Evolutionary conservation across 2,329 filamentous ascomycete genomes (phyloP).

Genomic region (Sarocladium oryzae): DNA sequence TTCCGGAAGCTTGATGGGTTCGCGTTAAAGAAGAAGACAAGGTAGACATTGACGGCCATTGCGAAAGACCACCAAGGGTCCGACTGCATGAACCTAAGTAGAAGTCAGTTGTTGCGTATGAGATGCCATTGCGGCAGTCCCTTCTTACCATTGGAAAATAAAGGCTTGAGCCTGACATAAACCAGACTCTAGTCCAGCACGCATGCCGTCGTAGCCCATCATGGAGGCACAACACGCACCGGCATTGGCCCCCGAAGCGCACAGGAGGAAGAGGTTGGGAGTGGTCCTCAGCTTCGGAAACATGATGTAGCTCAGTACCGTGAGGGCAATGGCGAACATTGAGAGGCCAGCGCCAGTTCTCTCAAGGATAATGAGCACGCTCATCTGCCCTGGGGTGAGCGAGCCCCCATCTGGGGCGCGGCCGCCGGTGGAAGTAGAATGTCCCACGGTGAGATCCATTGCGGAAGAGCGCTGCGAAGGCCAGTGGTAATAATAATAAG

Average conservation of each 20-base stretch:
- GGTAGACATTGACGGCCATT: conserved; percentile 76
- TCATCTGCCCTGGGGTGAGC: conserved; percentile 31
- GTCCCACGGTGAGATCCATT: background rate
- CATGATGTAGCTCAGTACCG: conserved; percentile 40
- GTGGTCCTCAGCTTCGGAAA: conserved; percentile 49
- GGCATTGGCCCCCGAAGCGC: conserved; percentile 33
- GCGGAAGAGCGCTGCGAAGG: background rate
- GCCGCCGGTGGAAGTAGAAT: background rate
- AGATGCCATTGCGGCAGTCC: background rate
- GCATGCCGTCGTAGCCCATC: conserved; percentile 61
- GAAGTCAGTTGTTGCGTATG: background rate
- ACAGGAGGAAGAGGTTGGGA: conserved; percentile 44
- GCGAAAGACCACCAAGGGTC: conserved; percentile 72
- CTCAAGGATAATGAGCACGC: conserved; percentile 43
- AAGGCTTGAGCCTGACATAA: conserved; percentile 58
- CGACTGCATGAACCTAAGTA: conserved; percentile 64
- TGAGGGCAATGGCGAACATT: conserved; percentile 41
- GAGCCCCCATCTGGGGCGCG: background rate
- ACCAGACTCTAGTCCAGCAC: conserved; percentile 42
- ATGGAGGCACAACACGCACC: conserved; percentile 59
- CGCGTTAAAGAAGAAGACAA: conserved; percentile 54
- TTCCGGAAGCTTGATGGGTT: conserved; percentile 58
- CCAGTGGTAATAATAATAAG: background rate
- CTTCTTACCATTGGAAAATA: conserved; percentile 58
- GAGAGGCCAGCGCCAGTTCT: conserved; percentile 48